phyloP scores from a whole-genome alignment of 2,329 filamentous ascomycete species.

The Alternaria dauci region DNA sequence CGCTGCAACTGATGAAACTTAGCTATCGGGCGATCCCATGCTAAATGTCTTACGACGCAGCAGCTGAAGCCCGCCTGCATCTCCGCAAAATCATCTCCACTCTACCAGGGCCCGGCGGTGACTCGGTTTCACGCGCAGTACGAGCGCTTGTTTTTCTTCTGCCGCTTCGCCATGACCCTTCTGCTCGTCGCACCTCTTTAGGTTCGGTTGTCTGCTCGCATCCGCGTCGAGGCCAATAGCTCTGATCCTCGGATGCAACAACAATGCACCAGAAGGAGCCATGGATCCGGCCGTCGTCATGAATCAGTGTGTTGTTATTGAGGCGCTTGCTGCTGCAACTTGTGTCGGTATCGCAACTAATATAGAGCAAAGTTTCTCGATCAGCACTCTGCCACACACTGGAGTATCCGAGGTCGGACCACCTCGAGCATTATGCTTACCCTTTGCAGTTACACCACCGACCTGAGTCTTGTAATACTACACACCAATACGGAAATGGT shows the following conservation, averaged over 20 bases:
- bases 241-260: constrained; percentile 13
- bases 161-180: constrained; percentile 23
- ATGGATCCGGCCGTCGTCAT: constrained; percentile 17
- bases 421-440: constrained; percentile 34
- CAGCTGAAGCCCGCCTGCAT: constrained; percentile 23
- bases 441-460: constrained; percentile 36
- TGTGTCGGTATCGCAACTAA: constrained; percentile 30
- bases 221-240: constrained; percentile 8
- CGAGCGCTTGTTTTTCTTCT: constrained; percentile 25
- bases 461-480: constrained; percentile 32
- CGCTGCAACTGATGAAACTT: constrained; percentile 25
- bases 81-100: constrained; percentile 17
- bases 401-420: constrained; percentile 35
- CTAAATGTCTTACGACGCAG: constrained; percentile 25
- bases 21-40: constrained; percentile 18
- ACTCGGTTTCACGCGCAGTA: constrained; percentile 30
- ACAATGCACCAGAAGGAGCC: constrained; percentile 12
- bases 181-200: constrained; percentile 26
- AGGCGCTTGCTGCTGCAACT: constrained; percentile 30
- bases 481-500: constrained; percentile 23
- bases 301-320: constrained; percentile 20
- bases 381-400: constrained; percentile 15
- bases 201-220: constrained; percentile 23
- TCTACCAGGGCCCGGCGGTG: constrained; percentile 16
- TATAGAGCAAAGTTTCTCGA: constrained; percentile 34